Percentiles rank a stretch among this genome's conserved stretches.
Evolutionary conservation across 495 filamentous ascomycete genomes (phyloP).

Genomic region (Pyrenula massariospora): DNA sequence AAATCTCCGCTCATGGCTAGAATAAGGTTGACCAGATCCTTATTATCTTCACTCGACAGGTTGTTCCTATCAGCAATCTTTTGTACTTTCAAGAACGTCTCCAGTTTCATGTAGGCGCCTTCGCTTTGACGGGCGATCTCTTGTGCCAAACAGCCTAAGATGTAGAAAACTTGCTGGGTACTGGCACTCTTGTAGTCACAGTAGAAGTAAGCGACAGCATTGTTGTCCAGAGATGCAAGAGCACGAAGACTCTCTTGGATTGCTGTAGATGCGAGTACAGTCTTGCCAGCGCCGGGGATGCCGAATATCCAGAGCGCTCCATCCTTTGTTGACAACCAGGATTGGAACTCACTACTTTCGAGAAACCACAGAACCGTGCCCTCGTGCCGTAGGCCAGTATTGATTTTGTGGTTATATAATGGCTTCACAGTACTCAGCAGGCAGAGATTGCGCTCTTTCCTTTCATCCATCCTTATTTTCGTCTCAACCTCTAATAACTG

Average conservation of each 20-base stretch:
- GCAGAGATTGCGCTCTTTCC: background rate
- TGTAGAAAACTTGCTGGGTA: conserved; percentile 13
- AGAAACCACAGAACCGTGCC: conserved; percentile 24
- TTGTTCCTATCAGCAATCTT: background rate
- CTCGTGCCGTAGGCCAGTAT: conserved; percentile 17
- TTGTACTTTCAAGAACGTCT: background rate
- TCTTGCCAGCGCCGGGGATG: conserved; percentile 30
- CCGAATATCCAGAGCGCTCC: conserved; percentile 25
- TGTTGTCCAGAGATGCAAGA: background rate
- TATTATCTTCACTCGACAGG: too few relatives aligned
- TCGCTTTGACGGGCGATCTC: conserved; percentile 18
- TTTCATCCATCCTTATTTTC: background rate
- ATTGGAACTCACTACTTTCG: conserved; percentile 11
- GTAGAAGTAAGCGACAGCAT: conserved; percentile 22
- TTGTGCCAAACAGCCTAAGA: conserved; percentile 19
- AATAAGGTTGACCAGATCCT: background rate
- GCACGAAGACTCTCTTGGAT: background rate
- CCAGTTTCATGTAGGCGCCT: conserved; percentile 14
- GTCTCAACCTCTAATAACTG: background rate
- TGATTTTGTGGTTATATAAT: conserved; percentile 10
- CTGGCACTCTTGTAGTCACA: conserved; percentile 23
- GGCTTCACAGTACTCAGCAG: background rate
- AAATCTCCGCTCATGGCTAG: background rate
- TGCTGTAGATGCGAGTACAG: conserved; percentile 14
- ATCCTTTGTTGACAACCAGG: conserved; percentile 11